Base-by-base conservation (phyloP, 2,329 filamentous ascomycete genomes). In the Ilyonectria sp. region DNA sequence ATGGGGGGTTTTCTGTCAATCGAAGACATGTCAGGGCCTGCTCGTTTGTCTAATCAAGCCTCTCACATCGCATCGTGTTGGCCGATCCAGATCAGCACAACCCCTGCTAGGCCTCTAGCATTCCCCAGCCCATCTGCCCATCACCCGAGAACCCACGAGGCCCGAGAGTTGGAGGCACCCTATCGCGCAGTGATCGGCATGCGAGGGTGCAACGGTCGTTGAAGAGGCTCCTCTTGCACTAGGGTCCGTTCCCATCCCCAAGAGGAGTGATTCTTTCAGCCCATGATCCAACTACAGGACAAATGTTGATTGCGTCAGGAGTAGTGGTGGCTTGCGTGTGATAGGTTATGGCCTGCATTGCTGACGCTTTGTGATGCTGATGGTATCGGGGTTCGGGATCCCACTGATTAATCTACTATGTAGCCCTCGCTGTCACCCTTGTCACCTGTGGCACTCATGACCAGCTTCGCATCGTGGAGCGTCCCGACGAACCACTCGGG, bases 71-170 rank as follows among this genome's bases (percentile, higher is more conserved):
- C 37, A 46, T 56, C 54, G 58, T 57, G 60, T 70, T 68, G 66
- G 67, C 26, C 65, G 69, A 76, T 76, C 71, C 68, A 74, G 74
- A 76, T 76, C 74, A 76, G 57, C 74, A 33, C 67, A 52, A 68
- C 52, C 74, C 74, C 67, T 75, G 73, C 73, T 75, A 53, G 50
- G 29, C 31, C 31, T 35, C n/a, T 19, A 74, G 73, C 65, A 66
- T 63, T 69, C 70, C 65, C 67, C 68, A 67, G 66, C 55, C 53
- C 67, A 73, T 75, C 74, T 76, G 71, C 60, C 58, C 71, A 70
- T 76, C 70, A 70, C 68, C 63, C 70, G 71, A 75, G 67, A 74
- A 73, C 69, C 70, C 69, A 74, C 71, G 67, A 70, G 67, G 62
- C 69, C 69, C 64, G 70, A 69, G 66, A 74, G 70, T 74, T 59